Base-by-base conservation (phyloP, 2,329 filamentous ascomycete genomes). In the Nemania sp. region DNA sequence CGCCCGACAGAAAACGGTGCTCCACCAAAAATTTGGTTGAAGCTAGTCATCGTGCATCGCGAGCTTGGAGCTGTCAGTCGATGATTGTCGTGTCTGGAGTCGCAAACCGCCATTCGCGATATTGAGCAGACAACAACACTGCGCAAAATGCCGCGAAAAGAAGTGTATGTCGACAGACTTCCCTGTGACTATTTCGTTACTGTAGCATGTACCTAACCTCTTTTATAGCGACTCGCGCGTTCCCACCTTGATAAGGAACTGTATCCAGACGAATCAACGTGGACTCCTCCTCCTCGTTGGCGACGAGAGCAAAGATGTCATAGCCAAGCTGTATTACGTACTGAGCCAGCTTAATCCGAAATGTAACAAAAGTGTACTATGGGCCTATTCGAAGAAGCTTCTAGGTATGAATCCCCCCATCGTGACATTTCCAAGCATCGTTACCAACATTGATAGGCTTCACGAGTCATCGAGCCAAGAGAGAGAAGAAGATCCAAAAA, bases 371-470 rank as follows among this genome's bases (percentile, higher is more conserved):
- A 95, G 91, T 12, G 92, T 99, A 2, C 81, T 99, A 11, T 99
- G 95, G 95, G 94, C 95, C 18, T 99, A 99, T 81, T 98, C 98
- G 83, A 96, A 96, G 76, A 95, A 99, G 77, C 84, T 99, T 11
- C 81, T 99, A 34, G 93, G 92, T 51, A 51, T 12, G 39, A 4
- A 25, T 45, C 40, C 7, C 17, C 98, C 98, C 75, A 96, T 92
- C 34, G 59, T 21, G 37, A 40, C 45, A 21, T 48, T 42, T 39
- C 20, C 2, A 20, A 29, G 20, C 5, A 17, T 55, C 29, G n/a
- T 34, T 35, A 37, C 54, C 46, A 15, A 50, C 43, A 15, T 32
- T n/a, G 32, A 13, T 6, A 63, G 53, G 57, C 34, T 60, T 62
- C 6, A 57, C 56, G 32, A 87, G 91, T 79, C 93, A 99, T 78